Conservation (phyloP, 1,284 basidiomycete genomes). For the Polyporus tsugae region DNA sequence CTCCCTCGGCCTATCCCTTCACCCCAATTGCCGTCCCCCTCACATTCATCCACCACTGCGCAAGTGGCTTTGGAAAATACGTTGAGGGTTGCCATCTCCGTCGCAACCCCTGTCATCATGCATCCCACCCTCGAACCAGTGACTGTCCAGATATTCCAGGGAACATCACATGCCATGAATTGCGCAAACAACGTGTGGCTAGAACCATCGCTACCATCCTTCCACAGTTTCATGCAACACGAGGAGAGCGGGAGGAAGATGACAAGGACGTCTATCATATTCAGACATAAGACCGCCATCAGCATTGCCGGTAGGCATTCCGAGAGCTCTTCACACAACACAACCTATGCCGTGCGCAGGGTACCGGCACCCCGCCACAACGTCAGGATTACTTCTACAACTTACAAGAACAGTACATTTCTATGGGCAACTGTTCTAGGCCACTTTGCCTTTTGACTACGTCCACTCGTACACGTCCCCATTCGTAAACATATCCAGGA, state of each 20-base stretch:
- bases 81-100: background rate
- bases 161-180: constrained; percentile 6
- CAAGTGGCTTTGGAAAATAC: background rate
- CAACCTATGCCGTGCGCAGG: no score
- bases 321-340: background rate
- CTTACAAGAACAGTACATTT: constrained; percentile 25
- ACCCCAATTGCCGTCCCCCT: constrained; percentile 14
- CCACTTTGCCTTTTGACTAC: constrained; percentile 24
- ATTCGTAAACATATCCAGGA: background rate
- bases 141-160: background rate
- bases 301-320: background rate
- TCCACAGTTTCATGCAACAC: background rate
- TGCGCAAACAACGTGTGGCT: background rate
- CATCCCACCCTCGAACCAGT: constrained; percentile 3
- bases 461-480: constrained; percentile 32
- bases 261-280: background rate
- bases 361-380: background rate
- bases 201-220: background rate
- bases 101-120: background rate
- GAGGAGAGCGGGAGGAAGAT: background rate
- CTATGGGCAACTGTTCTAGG: constrained; percentile 16
- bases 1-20: constrained; percentile 16
- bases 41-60: background rate
- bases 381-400: constrained; percentile 20
- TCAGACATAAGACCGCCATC: constrained; percentile 1